phyloP scores from a whole-genome alignment of 1,284 basidiomycete genomes.

The Heimioporus punctisporus region DNA sequence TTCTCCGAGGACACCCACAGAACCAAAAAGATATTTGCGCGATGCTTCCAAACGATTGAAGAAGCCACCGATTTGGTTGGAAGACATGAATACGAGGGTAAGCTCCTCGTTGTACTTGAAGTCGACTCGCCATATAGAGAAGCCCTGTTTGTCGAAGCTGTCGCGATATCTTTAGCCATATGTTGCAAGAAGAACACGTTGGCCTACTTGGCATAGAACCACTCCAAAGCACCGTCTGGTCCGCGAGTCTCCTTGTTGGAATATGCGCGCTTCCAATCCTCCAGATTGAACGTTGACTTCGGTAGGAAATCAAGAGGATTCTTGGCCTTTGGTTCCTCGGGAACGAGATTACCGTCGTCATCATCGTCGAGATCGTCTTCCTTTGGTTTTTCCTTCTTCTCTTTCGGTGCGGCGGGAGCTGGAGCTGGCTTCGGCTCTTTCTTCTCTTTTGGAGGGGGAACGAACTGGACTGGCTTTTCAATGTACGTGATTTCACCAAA shows the following conservation, averaged over 20 bases:
- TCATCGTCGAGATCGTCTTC: constrained; percentile 67
- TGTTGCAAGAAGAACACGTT: constrained; percentile 1
- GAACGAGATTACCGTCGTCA: constrained; percentile 65
- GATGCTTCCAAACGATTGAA: constrained; percentile 97
- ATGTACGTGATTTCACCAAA: constrained; percentile 64
- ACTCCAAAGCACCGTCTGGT: constrained; percentile 72
- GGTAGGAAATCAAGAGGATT: constrained; percentile 95
- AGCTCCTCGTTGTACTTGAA: constrained; percentile 99
- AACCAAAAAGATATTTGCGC: constrained; percentile 95
- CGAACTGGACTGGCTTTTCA: constrained; percentile 76
- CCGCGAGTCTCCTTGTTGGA: constrained; percentile 96
- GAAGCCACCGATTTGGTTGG: constrained; percentile 91
- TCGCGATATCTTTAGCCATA: constrained; percentile 24
- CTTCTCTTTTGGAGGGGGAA: constrained; percentile 55
- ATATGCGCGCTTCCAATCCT: constrained; percentile 98
- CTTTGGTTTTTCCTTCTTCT: constrained; percentile 61
- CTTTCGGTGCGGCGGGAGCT: constrained; percentile 43
- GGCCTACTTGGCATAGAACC: constrained; percentile 89
- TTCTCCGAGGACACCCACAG: constrained; percentile 88
- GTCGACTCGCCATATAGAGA: constrained; percentile 91
- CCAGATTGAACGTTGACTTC: constrained; percentile 93
- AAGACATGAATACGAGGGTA: constrained; percentile 92
- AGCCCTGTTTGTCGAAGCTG: constrained; percentile 91
- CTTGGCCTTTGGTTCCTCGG: constrained; percentile 80
- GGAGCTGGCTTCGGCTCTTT: constrained; percentile 57